Conservation (phyloP, 495 filamentous ascomycete genomes). For the Penicillium cataractarum region DNA sequence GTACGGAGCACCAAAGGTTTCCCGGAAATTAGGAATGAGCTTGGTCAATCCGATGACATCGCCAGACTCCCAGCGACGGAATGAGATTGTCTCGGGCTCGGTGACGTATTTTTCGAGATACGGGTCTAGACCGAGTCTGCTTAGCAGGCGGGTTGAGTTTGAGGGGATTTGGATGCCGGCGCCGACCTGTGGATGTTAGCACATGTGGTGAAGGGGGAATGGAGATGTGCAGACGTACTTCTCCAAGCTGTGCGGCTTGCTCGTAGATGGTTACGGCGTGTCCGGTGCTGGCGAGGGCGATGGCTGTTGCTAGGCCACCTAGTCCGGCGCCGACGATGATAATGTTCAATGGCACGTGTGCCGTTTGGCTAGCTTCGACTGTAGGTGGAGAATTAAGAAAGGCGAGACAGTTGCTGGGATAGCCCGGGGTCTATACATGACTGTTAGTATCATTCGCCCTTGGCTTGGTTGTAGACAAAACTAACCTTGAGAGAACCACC, state of each 20-base stretch:
- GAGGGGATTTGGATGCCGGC: slow-evolving; percentile 63
- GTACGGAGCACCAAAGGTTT: slow-evolving; percentile 42
- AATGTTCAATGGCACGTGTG: slow-evolving; percentile 30
- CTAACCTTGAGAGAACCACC: slow-evolving; percentile 4
- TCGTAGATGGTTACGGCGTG: slow-evolving; percentile 54
- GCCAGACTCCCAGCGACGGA: slow-evolving; percentile 50
- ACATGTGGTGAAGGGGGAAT: not conserved
- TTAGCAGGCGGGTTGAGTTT: slow-evolving; percentile 54
- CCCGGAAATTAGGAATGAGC: slow-evolving; percentile 39
- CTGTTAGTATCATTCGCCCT: not conserved
- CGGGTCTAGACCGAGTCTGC: slow-evolving; percentile 39
- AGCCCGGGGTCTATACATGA: slow-evolving; percentile 12
- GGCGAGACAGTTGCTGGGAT: slow-evolving; percentile 23
- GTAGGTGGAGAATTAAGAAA: slow-evolving; percentile 11
- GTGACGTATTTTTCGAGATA: slow-evolving; percentile 36
- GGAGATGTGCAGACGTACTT: slow-evolving; percentile 14
- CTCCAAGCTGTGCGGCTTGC: slow-evolving; percentile 44
- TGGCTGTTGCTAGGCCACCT: slow-evolving; percentile 52
- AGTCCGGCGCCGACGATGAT: slow-evolving; percentile 40
- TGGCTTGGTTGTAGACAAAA: too few relatives aligned
- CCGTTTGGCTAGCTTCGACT: not conserved
- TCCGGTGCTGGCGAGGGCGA: slow-evolving; percentile 45
- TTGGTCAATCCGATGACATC: slow-evolving; percentile 40
- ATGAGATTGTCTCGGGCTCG: slow-evolving; percentile 40
- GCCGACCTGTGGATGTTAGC: slow-evolving; percentile 45